phyloP scores from a whole-genome alignment of 495 filamentous ascomycete genomes.

The Tuber melanosporum region DNA sequence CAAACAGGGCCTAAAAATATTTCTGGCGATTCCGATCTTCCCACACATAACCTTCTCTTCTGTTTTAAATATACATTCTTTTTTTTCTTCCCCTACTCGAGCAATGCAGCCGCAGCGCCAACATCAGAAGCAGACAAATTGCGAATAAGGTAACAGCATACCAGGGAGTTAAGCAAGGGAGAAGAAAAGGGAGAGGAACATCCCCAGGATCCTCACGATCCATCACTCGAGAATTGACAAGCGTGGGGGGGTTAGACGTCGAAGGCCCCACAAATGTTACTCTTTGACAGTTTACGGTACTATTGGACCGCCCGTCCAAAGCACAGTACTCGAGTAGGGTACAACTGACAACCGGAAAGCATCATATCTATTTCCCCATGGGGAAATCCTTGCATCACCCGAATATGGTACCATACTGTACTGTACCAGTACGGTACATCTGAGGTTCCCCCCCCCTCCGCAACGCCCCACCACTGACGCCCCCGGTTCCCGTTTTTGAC shows the following conservation, averaged over 20 bases:
- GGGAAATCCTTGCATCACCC: neutral
- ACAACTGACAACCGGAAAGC: neutral
- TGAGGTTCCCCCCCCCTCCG: too few relatives aligned
- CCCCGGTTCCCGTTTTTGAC: neutral
- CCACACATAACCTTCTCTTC: neutral
- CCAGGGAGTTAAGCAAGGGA: neutral
- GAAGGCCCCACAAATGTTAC: neutral
- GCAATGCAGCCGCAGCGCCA: neutral
- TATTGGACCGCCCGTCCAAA: neutral
- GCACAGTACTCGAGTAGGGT: neutral
- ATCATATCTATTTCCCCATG: neutral
- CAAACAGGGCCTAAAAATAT: neutral
- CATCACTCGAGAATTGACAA: neutral
- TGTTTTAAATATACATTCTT: neutral
- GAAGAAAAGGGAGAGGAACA: neutral
- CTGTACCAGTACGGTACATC: neutral
- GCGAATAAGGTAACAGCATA: neutral
- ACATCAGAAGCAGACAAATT: neutral
- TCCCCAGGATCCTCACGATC: neutral
- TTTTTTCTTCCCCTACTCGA: neutral
- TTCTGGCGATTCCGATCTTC: neutral
- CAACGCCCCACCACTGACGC: neutral
- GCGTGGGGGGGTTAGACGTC: neutral
- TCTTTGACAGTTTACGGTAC: neutral
- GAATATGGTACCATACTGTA: neutral